Evolutionary conservation across 768 basidiomycete species (phyloP).

Genomic region (Galerina marginata): DNA sequence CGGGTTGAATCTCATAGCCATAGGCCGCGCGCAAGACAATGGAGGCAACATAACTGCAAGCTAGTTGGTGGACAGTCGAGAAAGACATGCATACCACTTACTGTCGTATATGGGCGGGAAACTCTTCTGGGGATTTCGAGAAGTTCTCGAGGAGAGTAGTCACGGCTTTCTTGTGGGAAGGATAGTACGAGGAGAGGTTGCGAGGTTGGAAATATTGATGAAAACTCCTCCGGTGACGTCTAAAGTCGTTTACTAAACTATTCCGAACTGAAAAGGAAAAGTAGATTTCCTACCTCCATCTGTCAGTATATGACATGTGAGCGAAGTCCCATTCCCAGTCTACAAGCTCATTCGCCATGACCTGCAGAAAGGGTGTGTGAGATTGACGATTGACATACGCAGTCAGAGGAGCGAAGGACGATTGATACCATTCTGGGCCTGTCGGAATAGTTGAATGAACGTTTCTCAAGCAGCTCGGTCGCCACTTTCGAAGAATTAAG

Average conservation of each 20-base stretch:
- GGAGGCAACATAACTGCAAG: slow-evolving; percentile 34
- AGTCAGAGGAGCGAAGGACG: not conserved
- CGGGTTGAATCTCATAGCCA: slow-evolving; percentile 41
- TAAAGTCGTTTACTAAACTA: slow-evolving; percentile 3
- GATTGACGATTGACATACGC: slow-evolving; percentile 3
- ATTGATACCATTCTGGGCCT: slow-evolving; percentile 36
- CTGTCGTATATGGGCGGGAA: slow-evolving; percentile 33
- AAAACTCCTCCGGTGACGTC: slow-evolving; percentile 38
- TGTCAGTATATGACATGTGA: slow-evolving; percentile 32
- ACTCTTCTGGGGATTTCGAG: slow-evolving; percentile 32
- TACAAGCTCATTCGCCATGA: slow-evolving; percentile 34
- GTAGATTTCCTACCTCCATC: slow-evolving; percentile 14
- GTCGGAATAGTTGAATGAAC: slow-evolving; percentile 51
- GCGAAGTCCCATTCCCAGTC: slow-evolving; percentile 39
- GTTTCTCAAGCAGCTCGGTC: slow-evolving; percentile 49
- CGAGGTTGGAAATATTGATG: slow-evolving; percentile 43
- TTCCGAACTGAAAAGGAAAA: not conserved
- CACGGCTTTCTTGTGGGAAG: slow-evolving; percentile 28
- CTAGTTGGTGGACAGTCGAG: not conserved
- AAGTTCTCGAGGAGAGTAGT: slow-evolving; percentile 30
- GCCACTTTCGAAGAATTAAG: slow-evolving; percentile 45
- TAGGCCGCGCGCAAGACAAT: slow-evolving; percentile 46
- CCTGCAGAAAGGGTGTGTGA: slow-evolving; percentile 10
- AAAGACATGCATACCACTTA: slow-evolving; percentile 20
- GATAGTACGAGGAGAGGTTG: slow-evolving; percentile 30